Evolutionary conservation across 1,284 basidiomycete species (phyloP), one percentile per base, ranked within the genome.

Genomic region (Thelephora terrestris): DNA sequence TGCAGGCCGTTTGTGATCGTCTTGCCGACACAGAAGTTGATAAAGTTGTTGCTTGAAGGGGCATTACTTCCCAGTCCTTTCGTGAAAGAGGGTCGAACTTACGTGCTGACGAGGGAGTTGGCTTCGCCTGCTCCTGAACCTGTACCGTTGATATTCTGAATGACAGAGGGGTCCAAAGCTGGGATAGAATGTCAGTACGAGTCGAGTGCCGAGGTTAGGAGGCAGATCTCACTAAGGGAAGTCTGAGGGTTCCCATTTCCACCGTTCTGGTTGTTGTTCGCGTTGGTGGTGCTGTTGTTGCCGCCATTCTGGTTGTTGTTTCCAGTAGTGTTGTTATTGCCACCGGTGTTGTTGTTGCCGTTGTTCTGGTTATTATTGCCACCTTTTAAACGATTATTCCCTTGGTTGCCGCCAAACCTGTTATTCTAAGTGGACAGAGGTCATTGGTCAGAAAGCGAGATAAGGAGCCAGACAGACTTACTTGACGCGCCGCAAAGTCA

Each of bases 1-100:
- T 62, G 61, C 47, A 53, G 50, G 49, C 61, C 61, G 56, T 62
- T 62, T 21, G 61, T 62, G 52, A 62, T 59, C 23, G 56, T 55
- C 9, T 57, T 51, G 48, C 58, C 53, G 37, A 54, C 36, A 59
- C 69, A 67, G 57, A 74, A 75, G 63, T 74, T 74, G 67, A 75
- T 75, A 61, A 75, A 78, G 68, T 79, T 78, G 66, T 79, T 78
- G 35, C 55, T 61, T 45, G 72, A 74, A 12, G 71, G 73, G 18
- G 70, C 5, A 14, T 21, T 14, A 20, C 20, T 21, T 3, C 39
- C 10, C 10, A 6, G 21, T 10, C 24, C 24, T 18, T 23, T n/a
- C 6, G 25, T n/a, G 3, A 10, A 21, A 42, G n/a, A 42, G 7
- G 1, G 7, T 42, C 21, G 21, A 23, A 20, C 39, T 42, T 21